phyloP scores from a whole-genome alignment of 345 rosid genomes.

The Citrus hindsii region DNA sequence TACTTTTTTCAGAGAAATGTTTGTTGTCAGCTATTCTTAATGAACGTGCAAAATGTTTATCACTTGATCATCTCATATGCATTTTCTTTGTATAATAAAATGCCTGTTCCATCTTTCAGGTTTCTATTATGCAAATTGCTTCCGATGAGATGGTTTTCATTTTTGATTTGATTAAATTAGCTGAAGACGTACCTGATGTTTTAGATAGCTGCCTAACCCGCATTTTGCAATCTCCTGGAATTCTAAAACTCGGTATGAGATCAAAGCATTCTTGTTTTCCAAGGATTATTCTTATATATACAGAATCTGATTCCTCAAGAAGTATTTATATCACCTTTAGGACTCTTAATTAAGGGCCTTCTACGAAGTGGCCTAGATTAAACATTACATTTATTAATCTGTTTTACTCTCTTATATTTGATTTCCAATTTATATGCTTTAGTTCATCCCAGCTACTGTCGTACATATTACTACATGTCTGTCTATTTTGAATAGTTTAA shows the following conservation, averaged over 20 bases:
- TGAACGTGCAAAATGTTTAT: neutral
- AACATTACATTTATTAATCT: neutral
- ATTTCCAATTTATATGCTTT: neutral
- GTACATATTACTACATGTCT: neutral
- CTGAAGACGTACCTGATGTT: conserved; percentile 51
- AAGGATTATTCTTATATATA: neutral
- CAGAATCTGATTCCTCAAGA: neutral
- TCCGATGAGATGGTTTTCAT: conserved; percentile 65
- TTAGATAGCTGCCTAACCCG: conserved; percentile 68
- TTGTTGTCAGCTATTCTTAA: neutral
- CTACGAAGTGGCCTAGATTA: neutral
- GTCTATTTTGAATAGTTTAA: neutral
- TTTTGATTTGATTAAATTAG: conserved; percentile 85
- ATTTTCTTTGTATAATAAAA: conserved; percentile 3
- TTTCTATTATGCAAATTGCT: conserved; percentile 93
- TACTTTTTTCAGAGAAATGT: neutral
- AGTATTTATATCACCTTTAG: neutral
- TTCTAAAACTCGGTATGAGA: conserved; percentile 79
- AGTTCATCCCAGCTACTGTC: neutral
- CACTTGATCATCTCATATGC: neutral
- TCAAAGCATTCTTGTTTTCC: neutral
- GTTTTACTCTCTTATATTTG: neutral
- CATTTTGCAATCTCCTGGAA: conserved; percentile 66
- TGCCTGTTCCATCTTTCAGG: conserved; percentile 46
- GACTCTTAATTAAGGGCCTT: neutral